A percentile compares a stretch with the other conserved stretches of the same genome.
Evolutionary conservation across 805 yeast species (phyloP).

Genomic region (Cyberlindnera xylosilytica): DNA sequence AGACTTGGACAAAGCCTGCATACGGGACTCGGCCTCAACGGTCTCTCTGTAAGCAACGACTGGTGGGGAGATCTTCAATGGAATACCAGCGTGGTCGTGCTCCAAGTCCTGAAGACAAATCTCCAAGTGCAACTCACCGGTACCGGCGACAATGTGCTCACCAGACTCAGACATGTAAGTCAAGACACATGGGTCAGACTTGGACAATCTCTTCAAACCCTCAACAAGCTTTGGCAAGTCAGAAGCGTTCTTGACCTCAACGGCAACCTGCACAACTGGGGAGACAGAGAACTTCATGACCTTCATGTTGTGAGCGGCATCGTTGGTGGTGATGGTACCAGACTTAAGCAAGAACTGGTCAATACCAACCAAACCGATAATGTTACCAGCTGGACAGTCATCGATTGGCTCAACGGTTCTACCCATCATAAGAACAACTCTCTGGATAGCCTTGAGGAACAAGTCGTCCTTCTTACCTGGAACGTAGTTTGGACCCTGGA

Average conservation of each 20-base stretch:
- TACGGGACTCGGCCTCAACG: slow-evolving; percentile 88
- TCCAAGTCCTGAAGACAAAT: slow-evolving; percentile 94
- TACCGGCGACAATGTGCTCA: slow-evolving; percentile 99
- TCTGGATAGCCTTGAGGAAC: slow-evolving; percentile 95
- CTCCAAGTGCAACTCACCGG: slow-evolving; percentile 99
- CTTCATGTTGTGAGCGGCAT: slow-evolving; percentile 98
- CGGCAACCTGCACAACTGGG: slow-evolving; percentile 99
- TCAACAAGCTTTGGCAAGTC: slow-evolving; percentile 99
- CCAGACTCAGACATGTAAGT: slow-evolving; percentile 87
- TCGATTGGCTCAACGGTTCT: slow-evolving; percentile 96
- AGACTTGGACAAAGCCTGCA: slow-evolving; percentile 96
- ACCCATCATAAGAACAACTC: slow-evolving; percentile 99
- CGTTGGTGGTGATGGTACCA: slow-evolving; percentile 97
- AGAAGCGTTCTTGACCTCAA: slow-evolving; percentile 98
- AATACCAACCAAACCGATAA: slow-evolving; percentile 99
- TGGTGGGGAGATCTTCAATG: slow-evolving; percentile 96
- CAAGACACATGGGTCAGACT: slow-evolving; percentile 99
- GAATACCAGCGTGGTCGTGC: slow-evolving; percentile 99
- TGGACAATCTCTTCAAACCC: slow-evolving; percentile 99
- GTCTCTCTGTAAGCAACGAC: slow-evolving; percentile 99
- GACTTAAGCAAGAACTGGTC: slow-evolving; percentile 99
- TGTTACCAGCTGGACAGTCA: slow-evolving; percentile 99
- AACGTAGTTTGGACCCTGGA: slow-evolving; percentile 99
- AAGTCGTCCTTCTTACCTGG: slow-evolving; percentile 98
- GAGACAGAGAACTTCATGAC: slow-evolving; percentile 99